Conservation (phyloP, 179 eudicot genomes). For the Vitellaria paradoxa region DNA sequence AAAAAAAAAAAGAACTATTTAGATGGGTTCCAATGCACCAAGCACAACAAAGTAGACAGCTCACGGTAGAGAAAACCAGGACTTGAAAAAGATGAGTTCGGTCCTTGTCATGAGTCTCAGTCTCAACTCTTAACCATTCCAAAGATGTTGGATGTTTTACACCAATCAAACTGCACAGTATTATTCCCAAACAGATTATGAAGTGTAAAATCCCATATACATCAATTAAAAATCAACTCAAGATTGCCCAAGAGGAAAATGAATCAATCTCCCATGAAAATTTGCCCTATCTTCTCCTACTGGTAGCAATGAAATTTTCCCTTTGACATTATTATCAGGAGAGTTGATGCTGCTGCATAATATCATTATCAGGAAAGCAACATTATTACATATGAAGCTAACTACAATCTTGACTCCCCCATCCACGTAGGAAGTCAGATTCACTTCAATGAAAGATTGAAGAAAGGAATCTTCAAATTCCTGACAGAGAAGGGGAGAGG, state of each 20-base stretch:
- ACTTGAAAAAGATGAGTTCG: neutral
- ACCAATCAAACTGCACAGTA: neutral
- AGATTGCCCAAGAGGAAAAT: too few relatives aligned
- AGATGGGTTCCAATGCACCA: too few relatives aligned
- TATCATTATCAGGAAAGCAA: neutral
- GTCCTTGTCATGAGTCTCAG: too few relatives aligned
- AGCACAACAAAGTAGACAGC: too few relatives aligned
- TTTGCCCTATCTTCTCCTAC: neutral
- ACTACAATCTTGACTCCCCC: neutral
- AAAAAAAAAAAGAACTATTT: too few relatives aligned
- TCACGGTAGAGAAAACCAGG: neutral
- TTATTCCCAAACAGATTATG: neutral
- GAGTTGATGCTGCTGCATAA: too few relatives aligned
- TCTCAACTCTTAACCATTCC: neutral
- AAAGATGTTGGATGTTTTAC: neutral
- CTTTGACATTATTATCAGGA: neutral
- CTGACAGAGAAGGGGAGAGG: neutral
- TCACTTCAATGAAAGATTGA: neutral
- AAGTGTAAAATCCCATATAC: neutral
- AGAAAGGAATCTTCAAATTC: neutral
- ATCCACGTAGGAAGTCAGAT: neutral
- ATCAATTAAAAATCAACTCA: neutral
- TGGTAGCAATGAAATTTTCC: too few relatives aligned
- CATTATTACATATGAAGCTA: neutral
- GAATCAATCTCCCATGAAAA: neutral